These are phyloP conservation scores for Pelagophyceae sp. DNA, from an alignment of 352 stramenopile species.

Conservation along the genomic window DNA sequence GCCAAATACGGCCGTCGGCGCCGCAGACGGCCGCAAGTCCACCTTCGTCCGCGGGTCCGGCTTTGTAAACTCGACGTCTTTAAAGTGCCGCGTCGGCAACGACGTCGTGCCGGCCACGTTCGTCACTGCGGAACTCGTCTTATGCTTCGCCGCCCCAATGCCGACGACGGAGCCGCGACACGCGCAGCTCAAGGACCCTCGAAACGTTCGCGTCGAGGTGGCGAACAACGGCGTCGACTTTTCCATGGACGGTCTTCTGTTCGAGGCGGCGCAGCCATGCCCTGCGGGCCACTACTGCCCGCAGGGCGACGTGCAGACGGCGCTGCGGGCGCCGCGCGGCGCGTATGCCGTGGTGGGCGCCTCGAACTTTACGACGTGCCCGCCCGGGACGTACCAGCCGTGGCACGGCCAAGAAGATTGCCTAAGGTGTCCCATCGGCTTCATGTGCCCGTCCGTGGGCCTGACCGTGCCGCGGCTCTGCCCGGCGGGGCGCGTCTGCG, in stretches of 20 bases:
- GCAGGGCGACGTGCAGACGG: conserved; percentile 41
- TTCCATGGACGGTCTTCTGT: conserved; percentile 51
- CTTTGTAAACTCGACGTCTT: conserved; percentile 79
- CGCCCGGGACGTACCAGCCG: conserved; percentile 83
- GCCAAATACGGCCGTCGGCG: neutral
- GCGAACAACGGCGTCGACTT: conserved; percentile 91
- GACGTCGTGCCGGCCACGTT: conserved; percentile 68
- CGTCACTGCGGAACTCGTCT: conserved; percentile 61
- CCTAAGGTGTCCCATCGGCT: conserved; percentile 82
- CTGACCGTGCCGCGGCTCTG: conserved; percentile 84
- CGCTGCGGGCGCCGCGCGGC: conserved; percentile 56
- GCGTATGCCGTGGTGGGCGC: conserved; percentile 61
- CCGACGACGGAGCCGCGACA: conserved; percentile 10
- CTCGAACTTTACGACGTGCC: conserved; percentile 84
- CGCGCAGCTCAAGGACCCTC: conserved; percentile 37
- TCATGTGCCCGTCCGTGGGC: conserved; percentile 79
- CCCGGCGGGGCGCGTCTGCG: conserved; percentile 83
- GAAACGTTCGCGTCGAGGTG: too few relatives aligned
- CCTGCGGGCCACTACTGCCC: conserved; percentile 75
- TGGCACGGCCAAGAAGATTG: conserved; percentile 60
- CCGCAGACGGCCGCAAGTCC: neutral
- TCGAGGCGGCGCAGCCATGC: conserved; percentile 49
- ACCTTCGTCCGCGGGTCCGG: conserved; percentile 43
- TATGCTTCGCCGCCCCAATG: conserved; percentile 65
- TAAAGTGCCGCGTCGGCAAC: conserved; percentile 75